Base-by-base conservation (phyloP, 148 eudicot genomes). In the Drosera capensis region DNA sequence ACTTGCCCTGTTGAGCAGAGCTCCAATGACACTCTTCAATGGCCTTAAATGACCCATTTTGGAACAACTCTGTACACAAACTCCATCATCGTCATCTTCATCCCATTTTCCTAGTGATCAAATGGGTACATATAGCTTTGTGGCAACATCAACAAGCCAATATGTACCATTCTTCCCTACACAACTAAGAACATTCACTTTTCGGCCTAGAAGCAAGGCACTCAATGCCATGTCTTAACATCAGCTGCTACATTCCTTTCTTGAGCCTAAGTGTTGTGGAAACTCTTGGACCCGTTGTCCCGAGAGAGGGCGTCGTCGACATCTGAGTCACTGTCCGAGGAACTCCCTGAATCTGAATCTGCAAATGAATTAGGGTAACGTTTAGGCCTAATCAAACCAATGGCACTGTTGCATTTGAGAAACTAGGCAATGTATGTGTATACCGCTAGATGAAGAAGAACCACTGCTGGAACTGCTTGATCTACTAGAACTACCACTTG, bases 361-460 rank as follows among this genome's bases (percentile, higher is more conserved):
- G 86, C 54, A 70, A 55, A 25, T 18, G 40, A 38, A 1, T 5
- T 6, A 7, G 36, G 29, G 31, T 0, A 28, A 28, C 5, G 5
- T 0, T 20, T 21, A 17, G 24, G n/a, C n/a, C n/a, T 14, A 15
- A 28, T 0, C 11, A 12, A 0, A 8, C 37, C 31, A 28, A n/a
- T n/a, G 31, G 31, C 31, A 28, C 7, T 39, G 11, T 28, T 5
- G 7, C 31, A 28, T 28, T n/a, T n/a, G 31, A 28, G 11, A 28
- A 6, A 28, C 31, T 28, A 28, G 11, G 11, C 7, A 11, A 28
- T 28, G 30, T 23, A 62, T 48, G 50, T 54, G 55, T 47, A 46
- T 86, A 86, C 95, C 95, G 63, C 95, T 80, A 28, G 95, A 86
- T 14, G 93, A 81, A 16, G 95, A 86, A 1, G 85, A 75, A 61